phyloP scores from a whole-genome alignment of 306 rosid genomes.

The Vigna mungo region DNA sequence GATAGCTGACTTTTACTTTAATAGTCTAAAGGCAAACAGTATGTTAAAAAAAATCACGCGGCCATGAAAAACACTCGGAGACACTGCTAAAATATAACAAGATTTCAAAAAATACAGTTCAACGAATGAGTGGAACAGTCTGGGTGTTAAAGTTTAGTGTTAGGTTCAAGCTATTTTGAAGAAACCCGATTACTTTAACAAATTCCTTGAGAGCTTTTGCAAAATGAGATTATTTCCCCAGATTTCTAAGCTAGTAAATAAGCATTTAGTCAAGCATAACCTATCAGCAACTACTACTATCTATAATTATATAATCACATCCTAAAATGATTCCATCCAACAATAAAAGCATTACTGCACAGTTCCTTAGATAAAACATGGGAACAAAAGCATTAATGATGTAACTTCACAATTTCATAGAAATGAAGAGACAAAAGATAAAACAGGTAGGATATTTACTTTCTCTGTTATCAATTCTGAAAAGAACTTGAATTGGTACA shows the following conservation, averaged over 20 bases:
- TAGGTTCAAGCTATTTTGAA: not conserved
- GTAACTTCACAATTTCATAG: slow-evolving; percentile 31
- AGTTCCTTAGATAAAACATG: not conserved
- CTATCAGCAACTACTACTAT: not conserved
- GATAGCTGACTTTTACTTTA: too few relatives aligned
- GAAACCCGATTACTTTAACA: not conserved
- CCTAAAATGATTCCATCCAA: not conserved
- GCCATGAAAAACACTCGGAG: not conserved
- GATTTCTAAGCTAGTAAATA: not conserved
- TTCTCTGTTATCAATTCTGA: slow-evolving; percentile 70
- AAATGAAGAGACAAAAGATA: slow-evolving; percentile 4
- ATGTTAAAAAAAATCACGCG: slow-evolving; percentile 39
- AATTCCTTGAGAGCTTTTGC: not conserved
- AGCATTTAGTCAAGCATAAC: not conserved
- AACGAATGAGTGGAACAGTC: not conserved
- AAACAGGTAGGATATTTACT: slow-evolving; percentile 56
- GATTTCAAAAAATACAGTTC: not conserved
- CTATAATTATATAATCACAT: not conserved
- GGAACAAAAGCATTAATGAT: not conserved
- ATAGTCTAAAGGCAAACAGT: too few relatives aligned
- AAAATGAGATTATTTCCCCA: not conserved
- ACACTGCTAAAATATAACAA: slow-evolving; percentile 2
- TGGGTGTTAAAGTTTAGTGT: not conserved
- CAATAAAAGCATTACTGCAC: not conserved
- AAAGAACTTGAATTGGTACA: slow-evolving; percentile 96